Percentiles rank a stretch among this genome's conserved stretches.
Conservation (phyloP, 2,329 filamentous ascomycete species). For the Hypoxylon sp. region DNA sequence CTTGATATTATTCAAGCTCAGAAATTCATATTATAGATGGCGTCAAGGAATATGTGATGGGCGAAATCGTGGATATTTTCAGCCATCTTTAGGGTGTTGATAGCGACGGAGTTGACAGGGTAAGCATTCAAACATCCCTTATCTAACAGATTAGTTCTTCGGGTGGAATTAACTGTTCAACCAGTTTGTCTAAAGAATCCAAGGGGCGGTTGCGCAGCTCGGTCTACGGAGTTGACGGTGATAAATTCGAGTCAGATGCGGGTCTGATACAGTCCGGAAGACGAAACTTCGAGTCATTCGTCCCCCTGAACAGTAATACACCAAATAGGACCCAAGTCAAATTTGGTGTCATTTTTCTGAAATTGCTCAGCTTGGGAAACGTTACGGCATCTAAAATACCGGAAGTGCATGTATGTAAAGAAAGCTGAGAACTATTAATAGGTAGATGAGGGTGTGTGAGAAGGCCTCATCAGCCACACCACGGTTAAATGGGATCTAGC, state of each 20-base stretch:
- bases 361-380: constrained; percentile 1
- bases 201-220: background rate
- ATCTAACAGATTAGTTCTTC: background rate
- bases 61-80: background rate
- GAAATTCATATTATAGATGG: background rate
- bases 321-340: background rate
- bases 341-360: background rate
- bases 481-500: constrained; percentile 41
- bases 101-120: background rate
- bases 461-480: constrained; percentile 33
- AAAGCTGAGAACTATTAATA: constrained; percentile 17
- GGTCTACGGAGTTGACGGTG: background rate
- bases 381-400: background rate
- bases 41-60: background rate
- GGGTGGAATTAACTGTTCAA: no score
- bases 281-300: constrained; percentile 11
- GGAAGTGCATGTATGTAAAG: background rate
- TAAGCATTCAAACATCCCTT: background rate
- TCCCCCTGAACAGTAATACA: background rate
- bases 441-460: background rate
- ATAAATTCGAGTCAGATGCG: constrained; percentile 14
- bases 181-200: no score
- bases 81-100: background rate
- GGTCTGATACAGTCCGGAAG: background rate
- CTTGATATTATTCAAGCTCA: background rate